These are phyloP conservation scores for Tilletia walkeri DNA, from an alignment of 1,284 basidiomycete genomes.

Conservation along the genomic window DNA sequence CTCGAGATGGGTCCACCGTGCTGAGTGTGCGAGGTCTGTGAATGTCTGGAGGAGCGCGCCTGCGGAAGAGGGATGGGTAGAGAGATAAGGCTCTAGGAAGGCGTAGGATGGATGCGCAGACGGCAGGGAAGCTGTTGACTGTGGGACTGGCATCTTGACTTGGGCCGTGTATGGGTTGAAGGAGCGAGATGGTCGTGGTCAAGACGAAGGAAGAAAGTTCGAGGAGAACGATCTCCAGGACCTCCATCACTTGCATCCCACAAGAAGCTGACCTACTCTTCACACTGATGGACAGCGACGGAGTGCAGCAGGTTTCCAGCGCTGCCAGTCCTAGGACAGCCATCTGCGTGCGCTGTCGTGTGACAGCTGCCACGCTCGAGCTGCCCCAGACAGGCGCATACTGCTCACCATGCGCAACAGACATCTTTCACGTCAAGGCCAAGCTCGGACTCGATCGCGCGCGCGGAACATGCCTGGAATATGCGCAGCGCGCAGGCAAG, in stretches of 20 bases:
- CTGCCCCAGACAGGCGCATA: constrained; percentile 27
- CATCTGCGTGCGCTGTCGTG: constrained; percentile 14
- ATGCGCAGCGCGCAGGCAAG: constrained; percentile 26
- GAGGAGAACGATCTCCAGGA: too few relatives aligned
- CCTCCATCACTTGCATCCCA: too few relatives aligned
- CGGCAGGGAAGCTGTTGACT: neutral
- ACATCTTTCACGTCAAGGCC: constrained; percentile 40
- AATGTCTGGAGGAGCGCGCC: constrained; percentile 51
- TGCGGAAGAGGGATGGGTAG: constrained; percentile 41
- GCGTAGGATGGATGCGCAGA: constrained; percentile 6
- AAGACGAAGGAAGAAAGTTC: neutral
- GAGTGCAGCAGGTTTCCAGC: neutral
- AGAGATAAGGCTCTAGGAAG: neutral
- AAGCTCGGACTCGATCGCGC: constrained; percentile 39
- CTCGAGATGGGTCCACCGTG: constrained; percentile 42
- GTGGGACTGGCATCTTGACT: too few relatives aligned
- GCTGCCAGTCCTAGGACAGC: neutral
- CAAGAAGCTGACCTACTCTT: too few relatives aligned
- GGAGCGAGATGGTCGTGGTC: neutral
- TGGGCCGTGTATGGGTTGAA: neutral
- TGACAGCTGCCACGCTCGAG: neutral
- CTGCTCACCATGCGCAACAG: constrained; percentile 36
- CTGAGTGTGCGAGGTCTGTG: constrained; percentile 49
- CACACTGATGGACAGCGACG: too few relatives aligned
- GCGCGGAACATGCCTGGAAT: constrained; percentile 38